A percentile compares a stretch with the other conserved stretches of the same genome.
Evolutionary conservation across 352 stramenopile species (phyloP).

Genomic region (Phytopythium aichiense): DNA sequence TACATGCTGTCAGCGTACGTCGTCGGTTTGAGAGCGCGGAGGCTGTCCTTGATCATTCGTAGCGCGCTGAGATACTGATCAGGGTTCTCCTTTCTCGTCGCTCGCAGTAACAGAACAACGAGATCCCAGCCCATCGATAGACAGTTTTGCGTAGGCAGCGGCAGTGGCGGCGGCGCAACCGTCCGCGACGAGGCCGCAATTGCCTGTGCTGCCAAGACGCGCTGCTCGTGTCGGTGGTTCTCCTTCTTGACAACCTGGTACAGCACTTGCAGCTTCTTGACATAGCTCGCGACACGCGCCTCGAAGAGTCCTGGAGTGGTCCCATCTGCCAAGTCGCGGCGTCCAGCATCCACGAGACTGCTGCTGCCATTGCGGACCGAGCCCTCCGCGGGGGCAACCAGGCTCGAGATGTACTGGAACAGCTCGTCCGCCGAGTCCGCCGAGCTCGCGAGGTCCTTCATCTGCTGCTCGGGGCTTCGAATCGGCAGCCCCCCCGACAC

Average conservation of each 20-base stretch:
- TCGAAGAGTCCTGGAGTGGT: conserved; percentile 53
- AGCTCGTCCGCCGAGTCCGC: conserved; percentile 77
- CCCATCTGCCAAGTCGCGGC: conserved; percentile 3
- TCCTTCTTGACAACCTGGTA: conserved; percentile 82
- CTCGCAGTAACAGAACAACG: conserved; percentile 62
- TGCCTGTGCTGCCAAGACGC: conserved; percentile 40
- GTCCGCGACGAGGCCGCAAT: conserved; percentile 68
- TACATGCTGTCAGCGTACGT: conserved; percentile 84
- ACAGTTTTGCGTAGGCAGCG: conserved; percentile 80
- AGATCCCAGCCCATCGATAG: conserved; percentile 83
- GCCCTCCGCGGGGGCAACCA: conserved; percentile 23
- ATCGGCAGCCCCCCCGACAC: conserved; percentile 17
- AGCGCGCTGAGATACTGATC: conserved; percentile 65
- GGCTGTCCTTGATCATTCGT: conserved; percentile 68
- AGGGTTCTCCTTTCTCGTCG: conserved; percentile 59
- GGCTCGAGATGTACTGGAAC: conserved; percentile 74
- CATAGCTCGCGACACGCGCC: conserved; percentile 58
- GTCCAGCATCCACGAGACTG: background rate
- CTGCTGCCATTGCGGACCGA: conserved; percentile 6
- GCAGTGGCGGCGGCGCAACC: conserved; percentile 61
- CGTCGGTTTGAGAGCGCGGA: conserved; percentile 70
- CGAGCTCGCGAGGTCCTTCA: conserved; percentile 69
- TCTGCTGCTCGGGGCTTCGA: conserved; percentile 45
- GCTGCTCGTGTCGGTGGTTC: conserved; percentile 75
- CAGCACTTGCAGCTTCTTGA: conserved; percentile 65